Evolutionary conservation across 257 asterid genomes (phyloP).

Genomic region (Forsythia viridissima): DNA sequence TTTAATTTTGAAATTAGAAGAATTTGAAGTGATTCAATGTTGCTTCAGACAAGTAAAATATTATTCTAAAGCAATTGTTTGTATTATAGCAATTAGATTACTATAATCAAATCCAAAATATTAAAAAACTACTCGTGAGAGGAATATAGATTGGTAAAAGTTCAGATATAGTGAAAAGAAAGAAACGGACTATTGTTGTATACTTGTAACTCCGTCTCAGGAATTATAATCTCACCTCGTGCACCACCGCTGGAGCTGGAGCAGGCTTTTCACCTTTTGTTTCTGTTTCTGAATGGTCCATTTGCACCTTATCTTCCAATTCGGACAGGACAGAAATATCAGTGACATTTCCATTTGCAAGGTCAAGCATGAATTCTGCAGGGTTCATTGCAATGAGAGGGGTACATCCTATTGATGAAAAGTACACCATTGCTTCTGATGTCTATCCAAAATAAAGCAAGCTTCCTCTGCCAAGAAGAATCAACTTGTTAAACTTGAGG

Average conservation of each 20-base stretch:
- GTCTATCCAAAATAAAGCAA: conserved; percentile 84
- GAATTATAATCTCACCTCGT: conserved; percentile 48
- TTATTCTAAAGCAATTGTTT: no score
- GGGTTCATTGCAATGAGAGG: conserved; percentile 92
- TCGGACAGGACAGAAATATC: conserved; percentile 86
- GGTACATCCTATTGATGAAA: conserved; percentile 74
- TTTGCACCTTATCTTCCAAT: conserved; percentile 67
- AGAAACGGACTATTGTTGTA: no score
- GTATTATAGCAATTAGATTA: no score
- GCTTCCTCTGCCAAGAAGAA: conserved; percentile 83
- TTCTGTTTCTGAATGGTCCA: conserved; percentile 48
- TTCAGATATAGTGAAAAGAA: no score
- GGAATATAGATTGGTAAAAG: no score
- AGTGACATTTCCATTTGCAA: conserved; percentile 80
- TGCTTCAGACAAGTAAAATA: no score
- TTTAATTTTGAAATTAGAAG: no score
- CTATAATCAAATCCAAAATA: no score
- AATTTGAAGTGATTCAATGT: no score
- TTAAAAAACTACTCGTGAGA: background rate
- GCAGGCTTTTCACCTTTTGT: conserved; percentile 59
- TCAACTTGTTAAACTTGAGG: conserved; percentile 86
- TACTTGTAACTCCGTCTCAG: background rate
- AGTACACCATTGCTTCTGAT: conserved; percentile 70
- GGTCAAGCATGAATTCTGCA: conserved; percentile 90
- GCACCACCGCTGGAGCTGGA: conserved; percentile 54